Conservation (phyloP, 352 stramenopile species). For the Pythium myriotylum region DNA sequence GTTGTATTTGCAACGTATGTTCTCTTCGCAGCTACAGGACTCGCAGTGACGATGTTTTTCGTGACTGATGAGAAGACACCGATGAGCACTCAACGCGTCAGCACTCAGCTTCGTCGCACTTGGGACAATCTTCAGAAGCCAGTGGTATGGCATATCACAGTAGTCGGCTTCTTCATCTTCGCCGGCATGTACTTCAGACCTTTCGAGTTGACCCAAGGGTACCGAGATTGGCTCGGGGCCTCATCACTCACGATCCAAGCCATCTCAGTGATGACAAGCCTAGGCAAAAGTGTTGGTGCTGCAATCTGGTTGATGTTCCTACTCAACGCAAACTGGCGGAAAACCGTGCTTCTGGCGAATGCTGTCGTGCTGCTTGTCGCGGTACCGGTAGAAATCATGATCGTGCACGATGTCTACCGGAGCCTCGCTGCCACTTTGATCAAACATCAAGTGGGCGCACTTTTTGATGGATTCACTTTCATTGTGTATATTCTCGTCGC, state of each 20-base stretch:
- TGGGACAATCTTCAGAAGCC: slow-evolving; percentile 19
- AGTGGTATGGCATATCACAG: slow-evolving; percentile 18
- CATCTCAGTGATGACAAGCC: background rate
- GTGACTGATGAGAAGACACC: slow-evolving; percentile 7
- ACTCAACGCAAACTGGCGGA: slow-evolving; percentile 18
- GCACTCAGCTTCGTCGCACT: slow-evolving; percentile 4
- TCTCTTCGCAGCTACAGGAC: background rate
- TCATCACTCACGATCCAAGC: too few species aligned
- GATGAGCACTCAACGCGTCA: slow-evolving; percentile 1
- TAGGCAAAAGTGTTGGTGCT: background rate
- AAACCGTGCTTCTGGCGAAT: background rate
- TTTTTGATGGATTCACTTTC: slow-evolving; percentile 4
- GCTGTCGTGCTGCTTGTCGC: background rate
- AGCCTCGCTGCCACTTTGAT: background rate
- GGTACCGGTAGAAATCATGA: slow-evolving; percentile 1
- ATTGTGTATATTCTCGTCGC: slow-evolving; percentile 7
- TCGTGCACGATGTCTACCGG: slow-evolving; percentile 2
- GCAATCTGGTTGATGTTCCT: background rate
- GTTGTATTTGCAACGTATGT: slow-evolving; percentile 4
- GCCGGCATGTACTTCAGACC: background rate
- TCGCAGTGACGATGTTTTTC: slow-evolving; percentile 2
- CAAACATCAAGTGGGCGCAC: background rate
- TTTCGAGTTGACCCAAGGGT: background rate
- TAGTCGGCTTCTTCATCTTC: slow-evolving; percentile 10
- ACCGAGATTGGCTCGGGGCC: slow-evolving; percentile 2